Conservation (phyloP, 345 rosid species). For the Kandelia obovata region DNA sequence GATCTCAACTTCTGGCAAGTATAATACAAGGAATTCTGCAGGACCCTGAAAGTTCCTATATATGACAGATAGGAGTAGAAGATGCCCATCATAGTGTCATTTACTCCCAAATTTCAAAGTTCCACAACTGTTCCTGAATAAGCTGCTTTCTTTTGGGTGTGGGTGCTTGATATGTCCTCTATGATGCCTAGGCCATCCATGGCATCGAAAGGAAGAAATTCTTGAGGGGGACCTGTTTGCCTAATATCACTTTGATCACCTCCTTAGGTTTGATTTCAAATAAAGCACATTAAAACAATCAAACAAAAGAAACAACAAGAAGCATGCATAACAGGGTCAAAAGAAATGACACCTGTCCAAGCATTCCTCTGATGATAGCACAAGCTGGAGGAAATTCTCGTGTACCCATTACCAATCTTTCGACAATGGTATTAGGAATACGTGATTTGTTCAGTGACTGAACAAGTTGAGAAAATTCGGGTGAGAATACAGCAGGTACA, state of each 20-base stretch:
- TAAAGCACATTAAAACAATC: not conserved
- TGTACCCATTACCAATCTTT: conserved; percentile 50
- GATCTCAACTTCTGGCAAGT: too few species aligned
- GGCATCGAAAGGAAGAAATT: conserved; percentile 85
- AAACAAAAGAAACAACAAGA: not conserved
- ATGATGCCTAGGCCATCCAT: conserved; percentile 82
- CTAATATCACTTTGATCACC: conserved; percentile 83
- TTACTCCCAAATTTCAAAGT: not conserved
- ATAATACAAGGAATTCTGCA: not conserved
- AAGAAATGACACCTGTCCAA: conserved; percentile 64
- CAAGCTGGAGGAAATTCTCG: conserved; percentile 82
- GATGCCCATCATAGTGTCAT: not conserved
- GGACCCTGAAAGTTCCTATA: not conserved
- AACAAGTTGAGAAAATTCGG: not conserved
- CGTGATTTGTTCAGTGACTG: conserved; percentile 63
- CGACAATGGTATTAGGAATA: conserved; percentile 58
- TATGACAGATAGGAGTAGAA: not conserved
- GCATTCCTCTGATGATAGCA: conserved; percentile 83
- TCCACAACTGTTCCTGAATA: not conserved
- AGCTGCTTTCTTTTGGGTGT: conserved; percentile 18
- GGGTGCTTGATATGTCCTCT: conserved; percentile 62
- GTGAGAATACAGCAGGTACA: conserved; percentile 1
- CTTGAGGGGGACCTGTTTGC: conserved; percentile 85
- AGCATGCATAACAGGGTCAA: too few species aligned
- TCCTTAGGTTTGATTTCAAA: conserved; percentile 42